Evolutionary conservation across 352 stramenopile genomes (phyloP).

Genomic region (Pythium guiyangense): DNA sequence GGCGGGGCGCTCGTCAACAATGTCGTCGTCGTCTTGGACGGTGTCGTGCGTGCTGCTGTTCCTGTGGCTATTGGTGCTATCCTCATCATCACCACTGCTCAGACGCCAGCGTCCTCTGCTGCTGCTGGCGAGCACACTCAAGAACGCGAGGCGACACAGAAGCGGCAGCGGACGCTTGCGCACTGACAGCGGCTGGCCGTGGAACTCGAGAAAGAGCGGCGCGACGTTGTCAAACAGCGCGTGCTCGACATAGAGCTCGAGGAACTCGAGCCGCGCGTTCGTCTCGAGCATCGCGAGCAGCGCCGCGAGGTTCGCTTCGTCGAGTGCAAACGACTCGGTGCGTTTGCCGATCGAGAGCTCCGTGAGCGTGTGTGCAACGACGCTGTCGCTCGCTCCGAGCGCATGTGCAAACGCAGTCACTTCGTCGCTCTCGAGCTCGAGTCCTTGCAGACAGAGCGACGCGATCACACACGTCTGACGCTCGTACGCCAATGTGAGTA

Average conservation of each 20-base stretch:
- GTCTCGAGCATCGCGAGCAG: slow-evolving; percentile 12
- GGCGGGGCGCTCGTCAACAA: not conserved
- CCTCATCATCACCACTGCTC: no score
- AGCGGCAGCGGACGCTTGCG: slow-evolving; percentile 11
- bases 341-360: slow-evolving; percentile 17
- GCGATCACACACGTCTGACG: not conserved
- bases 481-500: slow-evolving; percentile 10
- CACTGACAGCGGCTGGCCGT: slow-evolving; percentile 9
- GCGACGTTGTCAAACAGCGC: slow-evolving; percentile 14
- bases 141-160: slow-evolving; percentile 6
- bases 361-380: not conserved
- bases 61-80: not conserved
- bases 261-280: slow-evolving; percentile 10
- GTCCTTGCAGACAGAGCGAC: slow-evolving; percentile 9
- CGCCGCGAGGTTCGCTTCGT: slow-evolving; percentile 16
- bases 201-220: slow-evolving; percentile 14
- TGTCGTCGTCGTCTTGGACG: not conserved
- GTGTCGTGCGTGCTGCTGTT: not conserved
- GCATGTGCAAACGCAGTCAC: slow-evolving; percentile 3
- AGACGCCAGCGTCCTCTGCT: not conserved
- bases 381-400: no score
- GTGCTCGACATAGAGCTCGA: slow-evolving; percentile 13
- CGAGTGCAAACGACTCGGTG: slow-evolving; percentile 14
- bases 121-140: slow-evolving; percentile 5
- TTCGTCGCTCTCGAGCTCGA: slow-evolving; percentile 15